Base-by-base conservation (phyloP, 805 yeast species). In the Diddensiella transvaalensis region DNA sequence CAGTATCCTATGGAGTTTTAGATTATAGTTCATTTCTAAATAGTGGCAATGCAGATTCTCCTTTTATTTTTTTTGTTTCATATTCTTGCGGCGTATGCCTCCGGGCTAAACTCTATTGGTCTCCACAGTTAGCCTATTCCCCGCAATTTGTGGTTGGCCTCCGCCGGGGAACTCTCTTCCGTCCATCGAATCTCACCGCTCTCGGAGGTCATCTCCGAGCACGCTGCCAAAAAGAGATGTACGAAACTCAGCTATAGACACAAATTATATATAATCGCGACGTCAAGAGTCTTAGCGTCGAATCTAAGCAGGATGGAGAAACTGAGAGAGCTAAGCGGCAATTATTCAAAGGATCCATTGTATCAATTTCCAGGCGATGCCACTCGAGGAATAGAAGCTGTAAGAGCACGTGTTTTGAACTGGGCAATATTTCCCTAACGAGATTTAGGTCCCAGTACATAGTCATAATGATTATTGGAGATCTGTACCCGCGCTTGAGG, bases 391-490 rank as follows among this genome's bases (percentile, higher is more conserved):
- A 35, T 35, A 10, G 17, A 10, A 6, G 18, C 38, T 15, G 38
- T 35, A 35, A 8, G 38, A 10, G 8, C 15, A 17, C 8, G 15
- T 6, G 8, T 17, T 13, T 18, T 6, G 38, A 17, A 35, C 13
- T 6, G 38, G 21, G 38, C 8, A 10, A 18, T 15, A 35, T 8
- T 35, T n/a, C 8, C 38, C 15, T 17, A n/a, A n/a, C n/a, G 21
- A 17, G 42, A 11, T 35, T 17, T 32, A 42, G 46, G 48, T 63
- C 40, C 69, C 71, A 35, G 68, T 82, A 21, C 88, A 83, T 59
- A 79, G 86, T 0, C 88, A 83, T 60, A 83, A 83, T 58, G 87
- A 83, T 60, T 83, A 83, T 62, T 79, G 85, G 83, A 66, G 87
- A 57, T 50, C 59, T 2, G 57, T 67, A 3, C 87, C 87, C 0